Base-by-base conservation (phyloP, 768 basidiomycete species). In the Candolleomyces eurysporus region DNA sequence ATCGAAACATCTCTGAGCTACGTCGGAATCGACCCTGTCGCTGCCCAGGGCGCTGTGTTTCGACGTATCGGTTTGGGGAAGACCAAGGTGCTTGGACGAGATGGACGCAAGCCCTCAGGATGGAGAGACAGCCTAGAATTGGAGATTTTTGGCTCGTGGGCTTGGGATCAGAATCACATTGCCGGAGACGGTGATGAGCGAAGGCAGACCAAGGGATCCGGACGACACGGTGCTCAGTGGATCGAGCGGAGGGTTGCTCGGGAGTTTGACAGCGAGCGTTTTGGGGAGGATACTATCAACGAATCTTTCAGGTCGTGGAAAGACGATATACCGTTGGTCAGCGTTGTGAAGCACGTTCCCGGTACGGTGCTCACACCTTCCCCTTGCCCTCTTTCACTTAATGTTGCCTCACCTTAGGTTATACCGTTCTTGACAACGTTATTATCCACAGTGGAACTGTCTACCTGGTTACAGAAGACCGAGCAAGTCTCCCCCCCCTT, bases 351-450 rank as follows among this genome's bases (percentile, higher is more conserved):
- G 48, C 91, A 92, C 73, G 78, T 81, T 32, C 82, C 90, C 65
- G 91, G 91, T 90, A 51, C 54, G 75, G 2, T 60, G 21, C 11
- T 65, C 59, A 40, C 77, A 65, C 19, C 6, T 51, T 22, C 26
- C 59, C 53, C 45, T 64, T 62, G 36, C 4, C 8, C 13, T 51
- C 51, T 36, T 46, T 36, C 31, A 42, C 46, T 48, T 9, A 32
- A 31, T 32, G 52, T 19, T 36, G 14, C 11, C 36, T 59, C 1
- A 6, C 46, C 13, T 21, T 65, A 95, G 94, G 94, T 4, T 92
- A 87, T 75, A 93, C 91, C 0, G 83, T 94, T 48, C 77, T 96
- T 59, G 91, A 95, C 67, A 89, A 92, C 62, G 80, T 92, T n/a
- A 84, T 89, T 67, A 73, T 90, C n/a, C 77, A 82, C 66, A 86